phyloP scores from a whole-genome alignment of 2,329 filamentous ascomycete genomes.

The Nigrograna mackinnonii region DNA sequence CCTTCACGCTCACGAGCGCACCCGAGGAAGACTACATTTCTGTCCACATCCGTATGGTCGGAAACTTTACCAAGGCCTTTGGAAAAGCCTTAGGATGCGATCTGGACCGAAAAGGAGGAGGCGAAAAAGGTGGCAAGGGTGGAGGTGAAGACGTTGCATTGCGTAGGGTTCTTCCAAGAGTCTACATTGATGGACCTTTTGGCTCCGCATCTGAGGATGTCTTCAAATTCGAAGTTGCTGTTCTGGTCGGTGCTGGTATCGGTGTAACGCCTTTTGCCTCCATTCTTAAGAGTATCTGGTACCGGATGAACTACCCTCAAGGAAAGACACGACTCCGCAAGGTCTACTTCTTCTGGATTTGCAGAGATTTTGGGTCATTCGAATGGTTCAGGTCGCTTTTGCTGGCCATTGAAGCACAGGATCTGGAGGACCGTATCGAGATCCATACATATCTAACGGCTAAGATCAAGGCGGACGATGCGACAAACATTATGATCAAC shows the following conservation, averaged over 20 bases:
- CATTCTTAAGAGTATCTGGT: conserved; percentile 83
- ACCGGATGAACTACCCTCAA: conserved; percentile 86
- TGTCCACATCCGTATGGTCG: conserved; percentile 80
- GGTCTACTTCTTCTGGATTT: conserved; percentile 94
- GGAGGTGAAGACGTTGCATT: conserved; percentile 66
- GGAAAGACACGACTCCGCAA: conserved; percentile 79
- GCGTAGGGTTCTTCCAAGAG: conserved; percentile 72
- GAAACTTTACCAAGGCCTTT: conserved; percentile 76
- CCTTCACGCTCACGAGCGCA: conserved; percentile 83
- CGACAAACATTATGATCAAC: conserved; percentile 92
- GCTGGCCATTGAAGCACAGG: conserved; percentile 83
- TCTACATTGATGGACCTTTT: conserved; percentile 85
- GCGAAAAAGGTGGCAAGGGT: conserved; percentile 53
- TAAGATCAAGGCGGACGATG: conserved; percentile 83
- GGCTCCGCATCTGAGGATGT: conserved; percentile 86
- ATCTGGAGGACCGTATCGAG: conserved; percentile 81
- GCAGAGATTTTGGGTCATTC: conserved; percentile 83
- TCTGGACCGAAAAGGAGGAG: conserved; percentile 60
- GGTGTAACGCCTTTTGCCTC: conserved; percentile 57
- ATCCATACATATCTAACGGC: conserved; percentile 89
- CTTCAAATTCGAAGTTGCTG: conserved; percentile 66
- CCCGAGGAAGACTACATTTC: conserved; percentile 91
- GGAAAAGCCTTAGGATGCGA: conserved; percentile 76
- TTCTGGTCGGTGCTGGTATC: conserved; percentile 56
- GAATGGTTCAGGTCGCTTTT: conserved; percentile 88